These are phyloP conservation scores for Drechslera avenae DNA, from an alignment of 2,329 filamentous ascomycete species.

Conservation along the genomic window DNA sequence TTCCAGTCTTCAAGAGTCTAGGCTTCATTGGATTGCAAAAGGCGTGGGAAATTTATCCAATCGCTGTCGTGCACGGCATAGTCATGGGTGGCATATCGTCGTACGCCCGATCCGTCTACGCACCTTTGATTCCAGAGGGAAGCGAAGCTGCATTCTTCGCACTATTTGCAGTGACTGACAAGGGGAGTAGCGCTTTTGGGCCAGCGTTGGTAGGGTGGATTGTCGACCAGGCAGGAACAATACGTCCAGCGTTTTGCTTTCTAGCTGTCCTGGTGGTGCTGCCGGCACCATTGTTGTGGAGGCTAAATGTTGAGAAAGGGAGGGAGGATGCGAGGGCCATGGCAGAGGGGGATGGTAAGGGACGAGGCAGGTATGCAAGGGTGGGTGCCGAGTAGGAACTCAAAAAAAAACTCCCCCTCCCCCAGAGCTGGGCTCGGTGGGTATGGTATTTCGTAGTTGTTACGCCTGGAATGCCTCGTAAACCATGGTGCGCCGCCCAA, in stretches of 20 bases:
- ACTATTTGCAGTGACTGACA: conserved; percentile 93
- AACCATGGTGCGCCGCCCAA: conserved; percentile 13
- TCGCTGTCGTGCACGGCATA: conserved; percentile 85
- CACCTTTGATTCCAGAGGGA: conserved; percentile 86
- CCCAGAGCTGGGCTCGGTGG: not conserved
- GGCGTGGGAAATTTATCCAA: conserved; percentile 89
- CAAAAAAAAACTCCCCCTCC: no score
- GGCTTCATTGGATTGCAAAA: conserved; percentile 82
- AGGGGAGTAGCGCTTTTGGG: conserved; percentile 88
- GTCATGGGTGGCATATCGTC: conserved; percentile 85
- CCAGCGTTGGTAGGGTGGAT: conserved; percentile 88
- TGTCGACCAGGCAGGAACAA: conserved; percentile 66
- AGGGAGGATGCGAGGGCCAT: conserved; percentile 42
- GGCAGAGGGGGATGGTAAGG: conserved; percentile 25
- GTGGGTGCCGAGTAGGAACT: conserved; percentile 20
- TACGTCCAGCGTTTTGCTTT: conserved; percentile 76
- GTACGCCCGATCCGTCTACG: conserved; percentile 88
- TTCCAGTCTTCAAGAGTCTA: conserved; percentile 73
- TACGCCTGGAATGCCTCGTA: conserved; percentile 13
- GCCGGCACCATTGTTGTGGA: conserved; percentile 78
- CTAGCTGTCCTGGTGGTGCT: conserved; percentile 76
- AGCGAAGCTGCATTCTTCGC: conserved; percentile 94
- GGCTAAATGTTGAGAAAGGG: conserved; percentile 72
- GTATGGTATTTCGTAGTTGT: conserved; percentile 4
- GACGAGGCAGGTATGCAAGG: conserved; percentile 24